Evolutionary conservation across 805 yeast genomes (phyloP), one percentile per base, ranked within the genome.

Genomic region (Pichia nakasei): DNA sequence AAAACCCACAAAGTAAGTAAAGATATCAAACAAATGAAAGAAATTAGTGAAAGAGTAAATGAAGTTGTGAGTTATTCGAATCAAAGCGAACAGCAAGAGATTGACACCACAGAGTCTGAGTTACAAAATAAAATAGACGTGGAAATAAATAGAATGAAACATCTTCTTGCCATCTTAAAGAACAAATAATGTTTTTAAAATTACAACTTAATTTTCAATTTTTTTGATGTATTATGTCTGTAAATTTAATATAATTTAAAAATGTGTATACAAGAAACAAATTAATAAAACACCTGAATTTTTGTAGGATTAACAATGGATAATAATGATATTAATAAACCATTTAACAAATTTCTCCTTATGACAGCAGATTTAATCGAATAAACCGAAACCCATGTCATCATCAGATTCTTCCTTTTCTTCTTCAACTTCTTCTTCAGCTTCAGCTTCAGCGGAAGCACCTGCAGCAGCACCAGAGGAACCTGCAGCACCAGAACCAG

Each of bases 401-500:
- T 77, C 76, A 65, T 77, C 83, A 68, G 74, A 79, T 59, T 69
- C 69, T 61, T 72, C 80, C 63, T 68, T 75, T 55, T 67, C 76
- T 57, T 64, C 82, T 56, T 64, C 81, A 59, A 71, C 89, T 61
- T 75, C 87, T 61, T 71, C 81, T 56, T 67, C 85, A 58, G 70
- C 93, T 49, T 67, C 93, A 49, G 69, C 95, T 47, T 70, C 93
- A 54, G 73, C 87, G 56, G 75, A 84, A 55, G 77, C 85, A 63
- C 76, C 82, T 61, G 82, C 81, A 60, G 82, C 78, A 29, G 32
- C 32, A 29, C 84, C 81, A 64, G 76, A 78, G 64, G 75, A 77
- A 64, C 78, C 73, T 60, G 83, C 70, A 64, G 93, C 95, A 69
- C 96, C 93, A 75, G 95, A 97, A 70, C 96, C 97, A 64, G 96